These are phyloP conservation scores for Oryza meyeriana DNA, from an alignment of 176 grass and related monocot species.

Conservation along the genomic window DNA sequence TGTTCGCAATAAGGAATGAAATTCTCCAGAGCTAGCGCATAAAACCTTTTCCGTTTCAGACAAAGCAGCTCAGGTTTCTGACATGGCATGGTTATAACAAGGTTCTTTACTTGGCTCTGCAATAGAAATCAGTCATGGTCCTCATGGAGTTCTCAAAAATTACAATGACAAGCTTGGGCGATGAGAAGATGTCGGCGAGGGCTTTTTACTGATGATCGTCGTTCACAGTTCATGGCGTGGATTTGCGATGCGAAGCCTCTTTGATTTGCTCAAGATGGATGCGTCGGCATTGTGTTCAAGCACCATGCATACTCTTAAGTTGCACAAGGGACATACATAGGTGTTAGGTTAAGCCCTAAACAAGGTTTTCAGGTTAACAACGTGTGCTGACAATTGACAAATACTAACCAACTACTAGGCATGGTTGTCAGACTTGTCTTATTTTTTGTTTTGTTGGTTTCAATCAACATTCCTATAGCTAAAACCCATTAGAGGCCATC, in stretches of 20 bases:
- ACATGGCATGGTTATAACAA: constrained; percentile 21
- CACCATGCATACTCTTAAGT: constrained; percentile 80
- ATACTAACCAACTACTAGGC: neutral
- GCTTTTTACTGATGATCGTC: no score
- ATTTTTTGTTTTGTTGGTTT: constrained; percentile 2
- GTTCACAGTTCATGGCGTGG: neutral
- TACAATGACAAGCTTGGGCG: neutral
- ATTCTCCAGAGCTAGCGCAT: constrained; percentile 5
- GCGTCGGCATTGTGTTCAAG: constrained; percentile 63
- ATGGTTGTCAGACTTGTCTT: neutral
- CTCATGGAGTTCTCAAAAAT: constrained; percentile 11
- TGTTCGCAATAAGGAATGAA: neutral
- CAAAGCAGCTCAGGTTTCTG: neutral
- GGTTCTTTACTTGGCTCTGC: neutral
- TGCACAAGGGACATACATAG: constrained; percentile 37
- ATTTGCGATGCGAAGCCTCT: neutral
- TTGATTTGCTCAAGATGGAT: neutral
- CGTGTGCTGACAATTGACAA: neutral
- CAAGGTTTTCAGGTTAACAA: neutral
- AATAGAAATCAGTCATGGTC: neutral
- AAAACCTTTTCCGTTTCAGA: neutral
- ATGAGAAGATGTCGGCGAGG: neutral
- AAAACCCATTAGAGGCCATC: neutral
- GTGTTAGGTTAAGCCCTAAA: neutral
- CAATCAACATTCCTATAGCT: neutral